Percentiles rank a stretch among this genome's conserved stretches.
Conservation (phyloP, 306 rosid species). For the Myrica gale region DNA sequence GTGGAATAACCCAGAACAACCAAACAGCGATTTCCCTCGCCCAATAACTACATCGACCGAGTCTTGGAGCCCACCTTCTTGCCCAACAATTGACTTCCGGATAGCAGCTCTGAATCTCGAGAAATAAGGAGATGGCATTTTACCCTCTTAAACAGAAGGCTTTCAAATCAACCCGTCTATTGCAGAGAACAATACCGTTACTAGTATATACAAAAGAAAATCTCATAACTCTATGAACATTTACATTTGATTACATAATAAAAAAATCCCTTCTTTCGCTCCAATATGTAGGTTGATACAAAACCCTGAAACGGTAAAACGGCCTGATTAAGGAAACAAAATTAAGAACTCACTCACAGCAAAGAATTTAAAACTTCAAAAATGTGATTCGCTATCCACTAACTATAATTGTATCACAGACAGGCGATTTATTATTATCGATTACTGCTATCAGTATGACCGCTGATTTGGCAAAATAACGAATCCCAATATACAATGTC, state of each 20-base stretch:
- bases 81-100: slow-evolving; percentile 48
- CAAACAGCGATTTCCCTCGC: slow-evolving; percentile 59
- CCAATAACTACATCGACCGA: slow-evolving; percentile 57
- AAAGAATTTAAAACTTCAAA: not conserved
- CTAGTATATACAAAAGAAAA: slow-evolving; percentile 37
- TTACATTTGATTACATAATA: slow-evolving; percentile 20
- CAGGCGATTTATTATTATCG: not conserved
- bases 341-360: not conserved
- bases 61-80: slow-evolving; percentile 47
- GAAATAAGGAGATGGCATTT: slow-evolving; percentile 73
- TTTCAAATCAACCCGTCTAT: slow-evolving; percentile 28
- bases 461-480: not conserved
- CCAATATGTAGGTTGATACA: slow-evolving; percentile 20
- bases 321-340: not conserved
- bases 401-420: not conserved
- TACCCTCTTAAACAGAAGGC: slow-evolving; percentile 46
- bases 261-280: slow-evolving; percentile 6
- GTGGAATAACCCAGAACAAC: slow-evolving; percentile 48
- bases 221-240: slow-evolving; percentile 68
- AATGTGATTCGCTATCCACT: not conserved
- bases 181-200: slow-evolving; percentile 29
- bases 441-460: not conserved
- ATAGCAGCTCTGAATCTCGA: slow-evolving; percentile 51
- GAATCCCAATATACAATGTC: not conserved
- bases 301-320: slow-evolving; percentile 34